phyloP scores from a whole-genome alignment of 2,329 filamentous ascomycete species.

The Aspergillus novofumigatus region DNA sequence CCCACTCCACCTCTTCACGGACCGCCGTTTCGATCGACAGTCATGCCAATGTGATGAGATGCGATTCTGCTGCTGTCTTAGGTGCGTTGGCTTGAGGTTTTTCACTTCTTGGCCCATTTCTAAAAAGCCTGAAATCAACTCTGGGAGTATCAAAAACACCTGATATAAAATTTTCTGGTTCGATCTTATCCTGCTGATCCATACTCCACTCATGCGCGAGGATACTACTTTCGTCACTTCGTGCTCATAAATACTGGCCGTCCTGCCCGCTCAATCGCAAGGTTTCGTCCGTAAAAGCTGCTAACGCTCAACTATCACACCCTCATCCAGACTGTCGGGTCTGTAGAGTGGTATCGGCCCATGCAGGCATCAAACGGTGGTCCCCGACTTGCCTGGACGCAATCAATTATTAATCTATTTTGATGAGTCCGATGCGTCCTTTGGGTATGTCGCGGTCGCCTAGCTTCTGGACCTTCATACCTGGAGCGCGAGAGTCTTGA shows the following conservation, averaged over 20 bases:
- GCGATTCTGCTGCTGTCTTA: slow-evolving; percentile 11
- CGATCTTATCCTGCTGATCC: not conserved
- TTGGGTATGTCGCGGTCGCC: not conserved
- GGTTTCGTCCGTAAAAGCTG: not conserved
- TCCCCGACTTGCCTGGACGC: not conserved
- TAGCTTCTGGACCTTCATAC: not conserved
- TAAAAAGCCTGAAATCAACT: not conserved
- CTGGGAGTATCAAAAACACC: not conserved
- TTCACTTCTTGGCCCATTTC: not conserved
- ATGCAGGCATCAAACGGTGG: slow-evolving; percentile 13
- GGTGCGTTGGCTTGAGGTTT: not conserved
- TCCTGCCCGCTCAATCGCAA: not conserved
- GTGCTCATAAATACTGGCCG: not conserved
- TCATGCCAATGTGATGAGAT: slow-evolving; percentile 9
- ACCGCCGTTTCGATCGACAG: slow-evolving; percentile 18
- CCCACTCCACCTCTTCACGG: slow-evolving; percentile 2
- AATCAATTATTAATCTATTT: not conserved
- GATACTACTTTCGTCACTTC: not conserved
- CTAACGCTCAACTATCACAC: slow-evolving; percentile 25
- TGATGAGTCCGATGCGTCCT: not conserved
- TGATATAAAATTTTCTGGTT: not conserved
- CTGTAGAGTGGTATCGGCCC: slow-evolving; percentile 15
- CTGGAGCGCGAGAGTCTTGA: not conserved
- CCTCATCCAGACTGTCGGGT: slow-evolving; percentile 24
- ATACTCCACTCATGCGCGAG: not conserved